Evolutionary conservation across 768 basidiomycete species (phyloP), one percentile per base, ranked within the genome.

Genomic region (Daedaleopsis sinensis): DNA sequence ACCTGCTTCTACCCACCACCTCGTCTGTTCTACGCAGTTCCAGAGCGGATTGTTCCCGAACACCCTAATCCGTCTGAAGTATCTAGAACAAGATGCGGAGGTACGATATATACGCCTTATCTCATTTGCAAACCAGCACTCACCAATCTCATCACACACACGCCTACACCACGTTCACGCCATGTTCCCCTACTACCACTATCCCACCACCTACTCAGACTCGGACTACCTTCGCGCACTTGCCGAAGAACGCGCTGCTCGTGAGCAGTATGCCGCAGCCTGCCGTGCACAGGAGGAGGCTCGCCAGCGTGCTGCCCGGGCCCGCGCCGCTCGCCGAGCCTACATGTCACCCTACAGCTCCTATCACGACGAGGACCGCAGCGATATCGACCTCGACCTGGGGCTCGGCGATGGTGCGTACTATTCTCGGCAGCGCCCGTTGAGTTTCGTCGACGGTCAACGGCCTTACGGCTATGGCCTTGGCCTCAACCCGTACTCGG

Each of bases 201-300:
- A 42, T 16, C 47, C 53, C n/a, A 52, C 62, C 16, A 52, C 62
- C 18, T 46, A 47, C 7, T 58, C 58, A 56, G 64, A 68, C 54
- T 46, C 61, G 32, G 67, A 65, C n/a, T 72, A 72, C 63, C 51
- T 65, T 15, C 68, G 65, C 24, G 70, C 70, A 10, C 63, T 72
- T 21, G 69, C 71, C 16, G 70, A 72, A 23, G 71, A 72, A 52
- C 69, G 65, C n/a, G 70, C 71, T 16, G 71, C 71, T 6, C 69
- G 67, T 36, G 64, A 67, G 38, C 69, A 69, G 38, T 69, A 69
- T 47, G 65, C 60, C 24, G 68, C 68, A 16, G 71, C 71, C 55
- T 62, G 61, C 36, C 71, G 70, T 43, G 66, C 68, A 1, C 68
- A 72, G 57, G 68, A 69, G 53, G 70, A 70, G 42, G 69, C 71